phyloP scores from a whole-genome alignment of 208 protist species.

The Leishmania braziliensis region DNA sequence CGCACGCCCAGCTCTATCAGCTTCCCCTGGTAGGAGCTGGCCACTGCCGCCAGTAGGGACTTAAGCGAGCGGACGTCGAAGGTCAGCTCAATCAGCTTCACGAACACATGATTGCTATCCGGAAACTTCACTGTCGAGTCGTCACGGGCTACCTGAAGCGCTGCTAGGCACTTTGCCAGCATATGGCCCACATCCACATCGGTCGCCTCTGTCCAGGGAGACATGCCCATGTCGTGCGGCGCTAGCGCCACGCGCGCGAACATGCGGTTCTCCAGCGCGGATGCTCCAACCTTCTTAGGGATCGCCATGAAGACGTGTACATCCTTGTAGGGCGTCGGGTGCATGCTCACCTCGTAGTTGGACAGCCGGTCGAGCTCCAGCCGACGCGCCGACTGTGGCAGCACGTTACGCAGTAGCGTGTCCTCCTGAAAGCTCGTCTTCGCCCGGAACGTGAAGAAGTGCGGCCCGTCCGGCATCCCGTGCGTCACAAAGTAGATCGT shows the following conservation, averaged over 20 bases:
- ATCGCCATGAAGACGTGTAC: conserved; percentile 93
- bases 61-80: conserved; percentile 65
- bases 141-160: conserved; percentile 76
- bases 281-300: conserved; percentile 57
- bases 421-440: conserved; percentile 87
- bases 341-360: conserved; percentile 93
- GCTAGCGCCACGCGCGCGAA: conserved; percentile 94
- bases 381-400: conserved; percentile 94
- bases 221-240: conserved; percentile 80
- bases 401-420: conserved; percentile 93
- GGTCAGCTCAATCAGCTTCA: conserved; percentile 84
- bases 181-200: conserved; percentile 83
- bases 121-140: conserved; percentile 70
- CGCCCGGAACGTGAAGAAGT: conserved; percentile 93
- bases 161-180: conserved; percentile 73
- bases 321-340: conserved; percentile 82
- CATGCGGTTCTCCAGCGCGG: conserved; percentile 85
- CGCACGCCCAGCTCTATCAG: conserved; percentile 67
- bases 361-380: conserved; percentile 93
- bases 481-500: conserved; percentile 78
- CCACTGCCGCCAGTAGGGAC: conserved; percentile 49
- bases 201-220: conserved; percentile 70
- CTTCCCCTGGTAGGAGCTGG: conserved; percentile 59
- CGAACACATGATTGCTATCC: conserved; percentile 83
- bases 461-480: conserved; percentile 69